Conservation (phyloP, 148 eudicot species). For the Diospyros lotus region DNA sequence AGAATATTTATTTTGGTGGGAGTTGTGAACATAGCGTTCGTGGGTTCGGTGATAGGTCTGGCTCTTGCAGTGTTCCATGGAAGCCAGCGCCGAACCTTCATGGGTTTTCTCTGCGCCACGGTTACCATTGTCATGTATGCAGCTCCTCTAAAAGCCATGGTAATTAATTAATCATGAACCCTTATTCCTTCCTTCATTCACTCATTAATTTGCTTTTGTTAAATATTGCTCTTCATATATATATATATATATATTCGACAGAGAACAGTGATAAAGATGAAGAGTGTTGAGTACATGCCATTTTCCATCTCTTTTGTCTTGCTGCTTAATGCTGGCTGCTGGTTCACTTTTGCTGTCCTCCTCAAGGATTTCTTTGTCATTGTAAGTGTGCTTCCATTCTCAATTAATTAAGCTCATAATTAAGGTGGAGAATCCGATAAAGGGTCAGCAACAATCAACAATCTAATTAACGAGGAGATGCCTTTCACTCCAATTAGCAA, state of each 20-base stretch:
- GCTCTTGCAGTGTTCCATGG: constrained; percentile 22
- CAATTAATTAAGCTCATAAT: too few relatives aligned
- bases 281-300: constrained; percentile 39
- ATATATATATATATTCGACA: neutral
- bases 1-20: constrained; percentile 22
- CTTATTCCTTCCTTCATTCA: too few relatives aligned
- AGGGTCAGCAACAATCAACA: too few relatives aligned
- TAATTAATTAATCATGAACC: neutral
- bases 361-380: constrained; percentile 43
- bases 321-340: constrained; percentile 26
- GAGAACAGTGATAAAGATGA: constrained; percentile 26
- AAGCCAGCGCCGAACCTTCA: constrained; percentile 19
- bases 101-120: constrained; percentile 34
- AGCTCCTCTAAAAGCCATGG: constrained; percentile 34
- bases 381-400: constrained; percentile 23
- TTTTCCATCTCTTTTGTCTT: constrained; percentile 32
- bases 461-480: too few relatives aligned
- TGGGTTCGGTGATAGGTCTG: constrained; percentile 17
- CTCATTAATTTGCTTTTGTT: neutral
- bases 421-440: too few relatives aligned
- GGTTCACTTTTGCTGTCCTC: constrained; percentile 61
- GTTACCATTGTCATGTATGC: constrained; percentile 36
- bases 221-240: neutral
- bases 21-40: constrained; percentile 17
- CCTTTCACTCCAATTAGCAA: too few relatives aligned